Conservation (phyloP, 305 asterid species). For the Fraxinus velutina region DNA sequence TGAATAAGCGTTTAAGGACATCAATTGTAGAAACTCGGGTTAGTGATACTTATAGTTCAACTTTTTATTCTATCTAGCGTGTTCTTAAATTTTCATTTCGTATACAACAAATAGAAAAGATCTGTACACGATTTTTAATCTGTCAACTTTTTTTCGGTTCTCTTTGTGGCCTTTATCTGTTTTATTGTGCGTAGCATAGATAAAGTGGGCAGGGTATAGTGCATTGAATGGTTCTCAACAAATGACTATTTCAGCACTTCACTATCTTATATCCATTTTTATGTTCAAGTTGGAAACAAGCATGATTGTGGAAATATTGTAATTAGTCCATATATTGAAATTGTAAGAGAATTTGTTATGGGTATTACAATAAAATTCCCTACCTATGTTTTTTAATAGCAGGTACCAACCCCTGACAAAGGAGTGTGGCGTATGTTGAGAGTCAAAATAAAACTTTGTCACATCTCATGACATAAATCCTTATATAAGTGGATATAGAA, state of each 20-base stretch:
- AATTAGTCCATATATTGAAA: neutral
- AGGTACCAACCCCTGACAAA: neutral
- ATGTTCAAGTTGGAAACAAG: neutral
- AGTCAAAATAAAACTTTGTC: neutral
- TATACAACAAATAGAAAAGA: neutral
- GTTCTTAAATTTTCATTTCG: neutral
- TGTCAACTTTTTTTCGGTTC: conserved; percentile 7
- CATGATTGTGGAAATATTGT: neutral
- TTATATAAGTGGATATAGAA: neutral
- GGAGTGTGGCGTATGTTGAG: neutral
- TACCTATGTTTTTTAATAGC: neutral
- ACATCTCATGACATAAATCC: neutral
- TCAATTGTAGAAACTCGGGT: conserved; percentile 87
- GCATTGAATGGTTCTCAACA: neutral
- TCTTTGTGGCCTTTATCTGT: neutral
- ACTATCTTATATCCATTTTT: neutral
- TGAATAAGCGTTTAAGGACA: conserved; percentile 85
- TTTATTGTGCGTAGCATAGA: conserved; percentile 15
- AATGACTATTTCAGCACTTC: neutral
- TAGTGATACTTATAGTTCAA: conserved; percentile 34
- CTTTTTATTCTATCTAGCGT: conserved; percentile 21
- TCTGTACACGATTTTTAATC: neutral
- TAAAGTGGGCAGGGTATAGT: neutral
- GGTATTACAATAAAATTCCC: neutral
- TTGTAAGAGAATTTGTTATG: neutral